Evolutionary conservation across 768 basidiomycete genomes (phyloP), one percentile per base, ranked within the genome.

Genomic region (Guyanaporus albipodus): DNA sequence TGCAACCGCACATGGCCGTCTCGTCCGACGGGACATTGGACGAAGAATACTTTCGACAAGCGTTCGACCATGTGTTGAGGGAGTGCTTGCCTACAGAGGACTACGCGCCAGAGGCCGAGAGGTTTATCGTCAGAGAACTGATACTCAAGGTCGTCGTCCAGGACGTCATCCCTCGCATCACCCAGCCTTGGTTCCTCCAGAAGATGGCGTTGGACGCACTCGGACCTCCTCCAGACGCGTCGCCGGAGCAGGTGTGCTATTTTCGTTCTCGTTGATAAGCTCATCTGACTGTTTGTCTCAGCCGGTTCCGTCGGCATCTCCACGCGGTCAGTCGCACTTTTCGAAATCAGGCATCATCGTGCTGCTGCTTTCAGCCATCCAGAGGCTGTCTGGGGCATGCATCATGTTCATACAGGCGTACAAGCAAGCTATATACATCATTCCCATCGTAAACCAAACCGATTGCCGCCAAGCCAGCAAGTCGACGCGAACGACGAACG

Each of bases 121-220:
- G 90, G n/a, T 74, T 78, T 50, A 86, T 97, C 48, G 68, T 89
- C 33, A 81, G 91, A 47, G 95, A 98, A 69, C 71, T 96, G 31
- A 58, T 95, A 24, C 77, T 91, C 58, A 86, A 87, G 55, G 73
- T 89, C 19, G 68, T 97, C 6, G 69, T 92, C 51, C 76, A 77
- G 38, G 81, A 83, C 52, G 67, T 86, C 21, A 59, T 86, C 21
- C 83, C 83, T 24, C 82, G 79, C 54, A 63, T 95, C 41, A 78
- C 81, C 6, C 86, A 96, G 62, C 87, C 89, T 0, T 97, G 94
- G 92, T 97, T 96, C 63, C 77, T 95, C 37, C 82, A 91, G 48
- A 81, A 74, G 57, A 59, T 76, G 4, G 71, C 87, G 10, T 71
- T 94, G 28, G 81, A 83, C 56, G 63, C 85, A 4, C 67, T 95